A percentile compares a stretch with the other conserved stretches of the same genome.
Evolutionary conservation across 805 yeast species (phyloP).

Genomic region (Sugiyamaella americana): DNA sequence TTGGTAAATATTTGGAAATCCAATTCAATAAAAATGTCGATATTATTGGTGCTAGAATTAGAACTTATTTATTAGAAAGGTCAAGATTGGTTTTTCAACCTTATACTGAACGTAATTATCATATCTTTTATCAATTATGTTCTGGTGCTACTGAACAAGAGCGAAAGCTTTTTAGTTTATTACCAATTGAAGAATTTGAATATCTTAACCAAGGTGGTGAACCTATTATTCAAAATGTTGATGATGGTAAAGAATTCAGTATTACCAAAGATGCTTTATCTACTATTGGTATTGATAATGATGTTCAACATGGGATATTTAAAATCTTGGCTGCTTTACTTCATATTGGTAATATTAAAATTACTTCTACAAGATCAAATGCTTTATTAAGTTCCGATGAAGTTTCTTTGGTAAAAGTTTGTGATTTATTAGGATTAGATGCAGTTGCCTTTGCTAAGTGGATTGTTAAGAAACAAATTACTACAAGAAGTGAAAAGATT

Average conservation of each 20-base stretch:
- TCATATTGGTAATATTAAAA: slow-evolving; percentile 88
- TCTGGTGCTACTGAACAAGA: slow-evolving; percentile 56
- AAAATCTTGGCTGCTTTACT: slow-evolving; percentile 78
- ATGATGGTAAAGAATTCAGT: slow-evolving; percentile 72
- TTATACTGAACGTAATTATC: slow-evolving; percentile 83
- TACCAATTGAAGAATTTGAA: slow-evolving; percentile 59
- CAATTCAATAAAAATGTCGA: slow-evolving; percentile 67
- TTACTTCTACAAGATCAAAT: slow-evolving; percentile 77
- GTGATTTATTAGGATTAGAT: slow-evolving; percentile 78
- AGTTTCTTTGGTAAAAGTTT: slow-evolving; percentile 73
- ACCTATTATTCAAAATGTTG: slow-evolving; percentile 61
- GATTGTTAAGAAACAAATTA: slow-evolving; percentile 87
- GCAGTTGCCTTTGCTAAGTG: slow-evolving; percentile 73
- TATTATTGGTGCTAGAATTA: slow-evolving; percentile 89
- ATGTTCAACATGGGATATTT: slow-evolving; percentile 62
- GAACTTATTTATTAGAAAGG: slow-evolving; percentile 89
- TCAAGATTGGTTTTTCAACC: slow-evolving; percentile 95
- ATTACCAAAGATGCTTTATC: slow-evolving; percentile 71
- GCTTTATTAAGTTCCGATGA: slow-evolving; percentile 81
- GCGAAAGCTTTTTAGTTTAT: slow-evolving; percentile 54
- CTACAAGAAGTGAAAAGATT: slow-evolving; percentile 88
- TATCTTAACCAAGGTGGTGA: slow-evolving; percentile 89
- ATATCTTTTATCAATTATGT: slow-evolving; percentile 84
- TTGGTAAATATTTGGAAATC: slow-evolving; percentile 93
- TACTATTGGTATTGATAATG: slow-evolving; percentile 65